phyloP scores from a whole-genome alignment of 2,329 filamentous ascomycete species.

The Aureobasidium sp. region DNA sequence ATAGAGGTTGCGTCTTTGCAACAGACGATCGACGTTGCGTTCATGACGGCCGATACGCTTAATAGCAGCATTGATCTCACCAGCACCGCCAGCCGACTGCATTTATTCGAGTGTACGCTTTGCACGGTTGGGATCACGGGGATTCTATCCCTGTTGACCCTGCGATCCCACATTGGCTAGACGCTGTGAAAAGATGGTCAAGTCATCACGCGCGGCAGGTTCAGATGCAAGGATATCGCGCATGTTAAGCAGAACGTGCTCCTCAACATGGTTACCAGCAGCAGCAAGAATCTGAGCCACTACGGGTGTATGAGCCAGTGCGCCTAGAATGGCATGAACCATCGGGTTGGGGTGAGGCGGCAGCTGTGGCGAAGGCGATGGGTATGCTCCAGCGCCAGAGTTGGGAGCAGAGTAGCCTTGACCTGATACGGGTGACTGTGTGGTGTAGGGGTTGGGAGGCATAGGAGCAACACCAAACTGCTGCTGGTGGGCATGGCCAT shows the following conservation, averaged over 20 bases:
- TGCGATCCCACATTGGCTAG: background rate
- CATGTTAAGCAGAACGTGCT: constrained; percentile 64
- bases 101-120: background rate
- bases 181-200: background rate
- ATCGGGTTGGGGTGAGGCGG: constrained; percentile 25
- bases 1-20: background rate
- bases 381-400: constrained; percentile 15
- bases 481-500: constrained; percentile 14
- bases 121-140: background rate
- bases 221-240: constrained; percentile 58
- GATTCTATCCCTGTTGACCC: constrained; percentile 1
- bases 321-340: constrained; percentile 32
- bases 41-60: background rate
- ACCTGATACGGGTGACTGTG: constrained; percentile 23
- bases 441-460: constrained; percentile 33
- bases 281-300: constrained; percentile 30
- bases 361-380: constrained; percentile 11
- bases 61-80: background rate
- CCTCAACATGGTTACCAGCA: constrained; percentile 26
- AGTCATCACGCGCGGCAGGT: constrained; percentile 48
- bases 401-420: constrained; percentile 26
- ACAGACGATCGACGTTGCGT: background rate
- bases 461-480: constrained; percentile 18
- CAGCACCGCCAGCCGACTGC: background rate
- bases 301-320: constrained; percentile 32